Evolutionary conservation across 73 alveolate species (phyloP).

Genomic region (Paramecium octaurelia): DNA sequence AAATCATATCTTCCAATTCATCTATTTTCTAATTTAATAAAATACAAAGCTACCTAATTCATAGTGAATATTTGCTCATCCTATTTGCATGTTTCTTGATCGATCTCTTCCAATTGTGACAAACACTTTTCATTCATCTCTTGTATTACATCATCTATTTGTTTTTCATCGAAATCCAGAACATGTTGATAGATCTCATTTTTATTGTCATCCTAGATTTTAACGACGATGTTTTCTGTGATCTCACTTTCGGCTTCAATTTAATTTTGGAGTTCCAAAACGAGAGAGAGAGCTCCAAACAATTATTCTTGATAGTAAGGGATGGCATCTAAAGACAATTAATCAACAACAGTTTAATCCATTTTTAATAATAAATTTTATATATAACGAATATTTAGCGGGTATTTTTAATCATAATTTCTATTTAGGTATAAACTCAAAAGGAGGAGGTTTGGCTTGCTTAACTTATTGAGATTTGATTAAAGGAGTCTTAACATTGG

Average conservation of each 20-base stretch:
- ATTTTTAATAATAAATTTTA: constrained; percentile 1
- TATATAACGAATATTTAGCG: constrained; percentile 30
- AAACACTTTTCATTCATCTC: constrained; percentile 13
- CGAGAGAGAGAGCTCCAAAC: not conserved
- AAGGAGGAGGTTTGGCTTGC: not conserved
- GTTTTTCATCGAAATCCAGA: not conserved
- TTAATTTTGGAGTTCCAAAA: not conserved
- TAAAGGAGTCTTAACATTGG: not conserved
- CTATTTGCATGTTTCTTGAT: not conserved
- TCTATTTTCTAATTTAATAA: not conserved
- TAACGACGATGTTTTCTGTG: not conserved
- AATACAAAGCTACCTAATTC: not conserved
- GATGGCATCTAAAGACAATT: not conserved
- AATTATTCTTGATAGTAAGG: not conserved
- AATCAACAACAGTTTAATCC: constrained; percentile 28
- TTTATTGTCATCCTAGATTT: not conserved
- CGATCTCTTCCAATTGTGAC: not conserved
- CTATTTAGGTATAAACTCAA: constrained; percentile 30
- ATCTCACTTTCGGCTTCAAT: not conserved
- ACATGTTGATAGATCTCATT: not conserved
- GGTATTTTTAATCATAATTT: not conserved
- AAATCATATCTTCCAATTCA: not conserved
- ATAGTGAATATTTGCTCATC: not conserved
- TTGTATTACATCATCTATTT: not conserved
- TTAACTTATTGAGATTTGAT: not conserved